A percentile compares a stretch with the other conserved stretches of the same genome.
Evolutionary conservation across 257 asterid genomes (phyloP).

Genomic region (Thymus quinquecostatus): DNA sequence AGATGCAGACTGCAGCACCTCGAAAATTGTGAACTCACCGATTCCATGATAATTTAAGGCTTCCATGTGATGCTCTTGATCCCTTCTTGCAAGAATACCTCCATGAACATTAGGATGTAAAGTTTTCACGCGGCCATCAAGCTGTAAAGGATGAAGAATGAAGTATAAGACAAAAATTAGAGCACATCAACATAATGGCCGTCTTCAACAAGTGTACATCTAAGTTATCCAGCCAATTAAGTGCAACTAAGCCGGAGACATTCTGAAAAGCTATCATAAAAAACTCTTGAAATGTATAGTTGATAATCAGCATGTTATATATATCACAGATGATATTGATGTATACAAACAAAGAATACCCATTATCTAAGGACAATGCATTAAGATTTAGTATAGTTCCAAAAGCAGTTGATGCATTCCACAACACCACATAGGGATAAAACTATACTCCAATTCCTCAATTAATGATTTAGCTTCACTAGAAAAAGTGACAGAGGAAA

Average conservation of each 20-base stretch:
- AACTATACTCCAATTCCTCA: not conserved
- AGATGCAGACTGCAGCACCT: not conserved
- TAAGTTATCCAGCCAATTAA: constrained; percentile 5
- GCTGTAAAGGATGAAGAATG: constrained; percentile 49
- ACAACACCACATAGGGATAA: not conserved
- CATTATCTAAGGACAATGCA: not conserved
- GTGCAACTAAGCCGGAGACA: constrained; percentile 1
- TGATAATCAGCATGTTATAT: not conserved
- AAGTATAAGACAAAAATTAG: constrained; percentile 7
- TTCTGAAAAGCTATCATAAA: constrained; percentile 1
- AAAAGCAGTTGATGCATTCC: no score
- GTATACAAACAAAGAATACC: not conserved
- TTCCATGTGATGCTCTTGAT: constrained; percentile 91
- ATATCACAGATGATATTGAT: constrained; percentile 19
- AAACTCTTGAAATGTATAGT: not conserved
- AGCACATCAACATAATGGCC: not conserved
- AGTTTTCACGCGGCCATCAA: constrained; percentile 99
- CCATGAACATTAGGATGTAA: constrained; percentile 92
- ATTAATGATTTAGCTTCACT: constrained; percentile 5
- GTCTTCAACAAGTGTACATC: not conserved
- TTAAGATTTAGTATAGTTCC: no score
- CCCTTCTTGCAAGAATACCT: constrained; percentile 97
- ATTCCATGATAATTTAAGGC: constrained; percentile 81
- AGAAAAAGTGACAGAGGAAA: constrained; percentile 16
- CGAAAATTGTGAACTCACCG: constrained; percentile 46